phyloP scores from a whole-genome alignment of 2,329 filamentous ascomycete species.

The Plectosphaerella cucumerina region DNA sequence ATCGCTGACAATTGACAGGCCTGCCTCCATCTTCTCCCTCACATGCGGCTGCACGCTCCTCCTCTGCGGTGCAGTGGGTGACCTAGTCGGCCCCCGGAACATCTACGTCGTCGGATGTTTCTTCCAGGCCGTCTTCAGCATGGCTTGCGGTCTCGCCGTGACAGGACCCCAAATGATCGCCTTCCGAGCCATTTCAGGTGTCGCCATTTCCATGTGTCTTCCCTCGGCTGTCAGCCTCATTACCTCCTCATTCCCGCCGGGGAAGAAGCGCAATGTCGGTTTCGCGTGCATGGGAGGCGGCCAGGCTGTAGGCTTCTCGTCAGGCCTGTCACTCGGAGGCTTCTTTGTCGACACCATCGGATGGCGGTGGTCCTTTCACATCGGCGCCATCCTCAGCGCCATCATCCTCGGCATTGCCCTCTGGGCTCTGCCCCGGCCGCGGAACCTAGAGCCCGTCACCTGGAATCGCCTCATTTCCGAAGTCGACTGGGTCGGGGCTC shows the following conservation, averaged over 20 bases:
- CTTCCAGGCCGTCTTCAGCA: conserved; percentile 25
- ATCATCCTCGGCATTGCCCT: conserved; percentile 34
- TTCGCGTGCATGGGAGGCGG: conserved; percentile 18
- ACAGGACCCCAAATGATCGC: conserved; percentile 31
- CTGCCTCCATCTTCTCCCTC: conserved; percentile 23
- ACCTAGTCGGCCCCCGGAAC: conserved; percentile 28
- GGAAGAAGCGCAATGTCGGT: conserved; percentile 25
- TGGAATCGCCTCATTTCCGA: conserved; percentile 25
- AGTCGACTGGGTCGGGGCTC: conserved; percentile 50
- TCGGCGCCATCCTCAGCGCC: conserved; percentile 29
- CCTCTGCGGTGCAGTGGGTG: conserved; percentile 30
- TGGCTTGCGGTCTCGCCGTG: conserved; percentile 25
- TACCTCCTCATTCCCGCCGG: conserved; percentile 29
- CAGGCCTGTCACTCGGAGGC: conserved; percentile 7
- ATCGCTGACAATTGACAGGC: conserved; percentile 10
- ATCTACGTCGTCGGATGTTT: conserved; percentile 29
- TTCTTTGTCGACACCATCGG: conserved; percentile 39
- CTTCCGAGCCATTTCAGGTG: conserved; percentile 28
- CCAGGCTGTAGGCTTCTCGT: conserved; percentile 8
- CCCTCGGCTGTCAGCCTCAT: conserved; percentile 32
- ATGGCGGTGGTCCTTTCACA: conserved; percentile 42
- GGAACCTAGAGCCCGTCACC: conserved; percentile 31
- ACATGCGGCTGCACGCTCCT: conserved; percentile 25
- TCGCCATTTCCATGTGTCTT: conserved; percentile 31
- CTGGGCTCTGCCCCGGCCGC: conserved; percentile 36